Evolutionary conservation across 1,284 basidiomycete species (phyloP), one percentile per base, ranked within the genome.

Genomic region (Hypsizygus ulmarius): DNA sequence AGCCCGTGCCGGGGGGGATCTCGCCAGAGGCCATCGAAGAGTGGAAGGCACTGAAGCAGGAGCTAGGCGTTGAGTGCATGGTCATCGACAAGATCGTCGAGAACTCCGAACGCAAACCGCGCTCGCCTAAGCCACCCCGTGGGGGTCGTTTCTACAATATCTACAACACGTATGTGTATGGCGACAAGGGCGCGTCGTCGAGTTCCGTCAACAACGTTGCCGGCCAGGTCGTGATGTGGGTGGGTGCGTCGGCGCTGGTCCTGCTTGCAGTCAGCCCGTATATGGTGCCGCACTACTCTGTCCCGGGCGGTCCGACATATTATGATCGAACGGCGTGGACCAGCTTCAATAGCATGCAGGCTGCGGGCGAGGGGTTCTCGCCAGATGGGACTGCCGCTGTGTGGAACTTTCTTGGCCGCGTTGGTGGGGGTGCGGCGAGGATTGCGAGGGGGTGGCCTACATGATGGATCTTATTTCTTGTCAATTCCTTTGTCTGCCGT

Each of bases 121-220:
- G 61, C 12, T 49, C 61, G 11, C 48, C 52, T 32, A 69, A 52
- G 43, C 25, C 49, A 35, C 49, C 65, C 43, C 65, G 72, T 27
- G 66, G 71, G 37, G 74, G 70, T 45, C 73, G 80, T 36, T 88
- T 90, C 64, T 89, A 86, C 70, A 90, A 89, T 65, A 85, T 90
- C 62, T 89, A 90, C 65, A 89, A 89, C 66, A 88, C 86, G 10
- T 89, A 88, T 55, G 78, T 88, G 34, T 87, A 85, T 58, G 81
- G 79, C 34, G 54, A 59, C 48, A 55, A 57, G 43, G 49, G 27
- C 32, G 14, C 54, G 2, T 27, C 48, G 4, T 12, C 41, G 30
- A 52, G 53, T 46, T 56, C 32, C 9, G 61, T 39, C 4, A 51
- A 45, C 28, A 51, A 64, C 7, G 39, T 69, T 2, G 66, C 63